These are phyloP conservation scores for Jaenimonas drosophilae DNA, from an alignment of 208 protist species.

Conservation along the genomic window DNA sequence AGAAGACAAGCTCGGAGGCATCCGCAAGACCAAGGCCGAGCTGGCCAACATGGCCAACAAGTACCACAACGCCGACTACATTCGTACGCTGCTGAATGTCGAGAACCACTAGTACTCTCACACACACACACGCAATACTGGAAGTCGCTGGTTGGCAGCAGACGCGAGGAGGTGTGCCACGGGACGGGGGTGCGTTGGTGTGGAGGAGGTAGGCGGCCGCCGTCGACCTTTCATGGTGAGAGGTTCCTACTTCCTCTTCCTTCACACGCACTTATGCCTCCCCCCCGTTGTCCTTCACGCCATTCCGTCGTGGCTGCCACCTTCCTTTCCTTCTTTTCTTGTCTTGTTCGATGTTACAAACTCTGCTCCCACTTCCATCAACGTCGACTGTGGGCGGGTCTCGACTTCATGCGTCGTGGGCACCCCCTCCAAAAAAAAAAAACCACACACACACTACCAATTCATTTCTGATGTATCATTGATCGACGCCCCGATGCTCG, in stretches of 20 bases:
- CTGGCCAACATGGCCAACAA: slow-evolving; percentile 26
- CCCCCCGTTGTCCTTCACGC: not conserved
- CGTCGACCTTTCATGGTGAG: not conserved
- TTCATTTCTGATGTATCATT: no score
- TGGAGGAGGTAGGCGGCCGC: not conserved
- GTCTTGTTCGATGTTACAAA: not conserved
- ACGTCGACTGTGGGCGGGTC: no score
- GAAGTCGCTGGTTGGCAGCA: no score
- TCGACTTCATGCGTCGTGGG: no score
- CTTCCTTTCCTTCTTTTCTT: slow-evolving; percentile 5
- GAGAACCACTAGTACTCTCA: not conserved
- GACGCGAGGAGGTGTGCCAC: no score
- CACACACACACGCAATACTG: not conserved
- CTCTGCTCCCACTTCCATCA: not conserved
- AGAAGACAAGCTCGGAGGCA: slow-evolving; percentile 24
- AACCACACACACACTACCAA: no score
- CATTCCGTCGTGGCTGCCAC: not conserved
- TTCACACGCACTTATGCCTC: not conserved
- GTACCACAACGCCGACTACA: slow-evolving; percentile 62
- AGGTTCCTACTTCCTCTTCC: not conserved
- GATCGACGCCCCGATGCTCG: no score
- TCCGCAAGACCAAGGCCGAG: slow-evolving; percentile 27
- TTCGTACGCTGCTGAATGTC: slow-evolving; percentile 19
- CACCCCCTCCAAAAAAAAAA: no score
- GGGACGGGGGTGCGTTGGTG: no score